A percentile compares a stretch with the other conserved stretches of the same genome.
phyloP scores from a whole-genome alignment of 208 protist genomes.

The Entamoeba histolytica region DNA sequence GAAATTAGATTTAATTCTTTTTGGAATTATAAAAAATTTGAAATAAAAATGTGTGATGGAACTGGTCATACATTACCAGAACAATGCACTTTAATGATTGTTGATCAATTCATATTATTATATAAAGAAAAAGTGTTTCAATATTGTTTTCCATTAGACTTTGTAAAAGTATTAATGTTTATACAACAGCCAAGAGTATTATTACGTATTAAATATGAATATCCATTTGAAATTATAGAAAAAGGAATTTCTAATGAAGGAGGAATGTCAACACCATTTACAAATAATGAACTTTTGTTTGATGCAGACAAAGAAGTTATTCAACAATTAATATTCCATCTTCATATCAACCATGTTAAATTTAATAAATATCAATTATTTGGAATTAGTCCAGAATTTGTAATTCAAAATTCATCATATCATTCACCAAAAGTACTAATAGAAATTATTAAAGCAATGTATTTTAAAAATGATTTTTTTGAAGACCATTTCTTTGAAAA shows the following conservation, averaged over 20 bases:
- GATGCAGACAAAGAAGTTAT: not conserved
- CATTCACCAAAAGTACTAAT: not conserved
- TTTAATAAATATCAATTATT: not conserved
- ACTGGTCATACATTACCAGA: not conserved
- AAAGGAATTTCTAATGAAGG: not conserved
- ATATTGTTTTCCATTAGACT: not conserved
- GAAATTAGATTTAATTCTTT: not conserved
- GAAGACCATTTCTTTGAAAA: not conserved
- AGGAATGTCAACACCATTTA: not conserved
- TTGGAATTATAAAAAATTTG: not conserved
- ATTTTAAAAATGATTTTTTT: not conserved
- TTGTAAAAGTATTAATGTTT: not conserved
- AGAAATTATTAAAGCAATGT: not conserved
- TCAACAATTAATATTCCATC: not conserved
- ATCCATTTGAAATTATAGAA: not conserved
- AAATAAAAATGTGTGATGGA: not conserved
- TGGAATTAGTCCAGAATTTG: not conserved
- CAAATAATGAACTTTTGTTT: not conserved
- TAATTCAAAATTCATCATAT: not conserved
- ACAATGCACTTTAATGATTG: not conserved
- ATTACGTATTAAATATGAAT: not conserved
- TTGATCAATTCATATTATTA: not conserved
- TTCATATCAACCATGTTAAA: not conserved
- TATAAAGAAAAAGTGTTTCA: not conserved
- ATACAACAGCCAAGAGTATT: not conserved